Conservation (phyloP, 2,329 filamentous ascomycete species). For the Trichophyton verrucosum region DNA sequence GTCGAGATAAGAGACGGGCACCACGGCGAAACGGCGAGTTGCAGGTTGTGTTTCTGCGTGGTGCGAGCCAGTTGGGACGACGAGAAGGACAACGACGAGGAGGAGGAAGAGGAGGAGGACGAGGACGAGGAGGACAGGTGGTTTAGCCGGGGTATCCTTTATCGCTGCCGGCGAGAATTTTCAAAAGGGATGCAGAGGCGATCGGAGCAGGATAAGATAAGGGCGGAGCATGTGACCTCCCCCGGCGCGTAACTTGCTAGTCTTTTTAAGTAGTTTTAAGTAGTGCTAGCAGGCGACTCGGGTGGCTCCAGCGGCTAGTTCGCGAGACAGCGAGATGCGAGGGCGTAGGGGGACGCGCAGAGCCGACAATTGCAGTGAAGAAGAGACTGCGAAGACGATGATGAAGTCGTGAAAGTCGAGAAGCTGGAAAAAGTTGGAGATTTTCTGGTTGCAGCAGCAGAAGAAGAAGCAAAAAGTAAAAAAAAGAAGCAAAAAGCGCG, state of each 20-base stretch:
- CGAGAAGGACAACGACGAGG: not conserved
- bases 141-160: not conserved
- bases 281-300: not conserved
- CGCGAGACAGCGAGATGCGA: too few species aligned
- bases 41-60: too few species aligned
- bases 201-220: constrained; percentile 1
- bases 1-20: not conserved
- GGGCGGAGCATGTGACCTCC: not conserved
- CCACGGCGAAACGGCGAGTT: not conserved
- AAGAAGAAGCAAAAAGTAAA: not conserved
- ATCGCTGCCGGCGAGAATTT: not conserved
- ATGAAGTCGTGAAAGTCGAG: not conserved
- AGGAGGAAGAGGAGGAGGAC: not conserved
- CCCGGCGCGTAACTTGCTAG: not conserved
- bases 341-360: not conserved
- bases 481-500: not conserved
- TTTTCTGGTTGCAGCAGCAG: not conserved
- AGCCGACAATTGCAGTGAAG: not conserved
- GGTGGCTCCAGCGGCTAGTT: not conserved
- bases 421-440: too few species aligned
- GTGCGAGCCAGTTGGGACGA: not conserved
- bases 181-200: not conserved
- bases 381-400: not conserved
- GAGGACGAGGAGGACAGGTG: not conserved
- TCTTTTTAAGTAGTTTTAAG: too few species aligned